These are phyloP conservation scores for Albizia julibrissin DNA, from an alignment of 306 rosid species.

Conservation along the genomic window DNA sequence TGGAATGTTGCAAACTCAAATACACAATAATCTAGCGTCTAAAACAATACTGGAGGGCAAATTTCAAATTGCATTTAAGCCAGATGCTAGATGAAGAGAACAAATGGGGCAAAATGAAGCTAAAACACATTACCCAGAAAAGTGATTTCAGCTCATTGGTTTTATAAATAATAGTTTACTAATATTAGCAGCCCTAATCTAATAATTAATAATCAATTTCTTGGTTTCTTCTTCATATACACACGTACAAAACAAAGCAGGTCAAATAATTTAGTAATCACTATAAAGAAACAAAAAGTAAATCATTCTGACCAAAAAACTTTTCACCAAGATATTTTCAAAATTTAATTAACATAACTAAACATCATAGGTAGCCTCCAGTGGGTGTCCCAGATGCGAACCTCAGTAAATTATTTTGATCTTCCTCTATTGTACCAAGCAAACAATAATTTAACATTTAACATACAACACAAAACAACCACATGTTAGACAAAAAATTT, in stretches of 20 bases:
- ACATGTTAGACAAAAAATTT: not conserved
- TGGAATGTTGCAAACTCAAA: not conserved
- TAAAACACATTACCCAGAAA: not conserved
- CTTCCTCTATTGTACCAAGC: not conserved
- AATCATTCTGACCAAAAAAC: not conserved
- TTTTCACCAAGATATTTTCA: not conserved
- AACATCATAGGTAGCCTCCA: not conserved
- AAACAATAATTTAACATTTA: not conserved
- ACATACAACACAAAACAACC: not conserved
- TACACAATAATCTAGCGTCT: not conserved
- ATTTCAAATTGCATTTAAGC: constrained; percentile 52
- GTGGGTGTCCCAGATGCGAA: not conserved
- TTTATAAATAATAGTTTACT: not conserved
- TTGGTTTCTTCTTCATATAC: not conserved
- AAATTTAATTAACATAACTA: not conserved
- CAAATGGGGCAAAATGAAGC: not conserved
- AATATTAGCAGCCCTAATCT: not conserved
- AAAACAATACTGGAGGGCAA: constrained; percentile 20
- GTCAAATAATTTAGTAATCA: not conserved
- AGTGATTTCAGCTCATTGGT: not conserved
- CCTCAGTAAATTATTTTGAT: not conserved
- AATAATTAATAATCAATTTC: not conserved
- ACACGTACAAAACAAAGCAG: not conserved
- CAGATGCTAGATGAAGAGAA: not conserved
- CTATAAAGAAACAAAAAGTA: not conserved